Conservation (phyloP, 2,329 filamentous ascomycete genomes). For the Lomentospora prolificans region DNA sequence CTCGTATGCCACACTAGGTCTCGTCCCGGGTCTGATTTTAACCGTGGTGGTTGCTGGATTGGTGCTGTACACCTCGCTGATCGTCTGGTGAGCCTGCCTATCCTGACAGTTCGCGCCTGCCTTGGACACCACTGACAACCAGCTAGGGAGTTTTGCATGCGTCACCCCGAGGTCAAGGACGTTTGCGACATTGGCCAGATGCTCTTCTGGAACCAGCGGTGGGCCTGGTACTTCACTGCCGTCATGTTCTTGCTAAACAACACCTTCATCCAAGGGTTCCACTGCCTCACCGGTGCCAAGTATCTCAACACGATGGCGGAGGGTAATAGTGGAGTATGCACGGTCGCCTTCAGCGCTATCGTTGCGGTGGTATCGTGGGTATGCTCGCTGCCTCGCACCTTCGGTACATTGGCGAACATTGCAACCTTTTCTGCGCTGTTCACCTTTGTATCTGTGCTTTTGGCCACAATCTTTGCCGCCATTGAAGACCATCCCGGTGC, state of each 20-base stretch:
- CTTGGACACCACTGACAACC: conserved; percentile 11
- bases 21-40: conserved; percentile 75
- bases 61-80: conserved; percentile 65
- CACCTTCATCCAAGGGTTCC: conserved; percentile 76
- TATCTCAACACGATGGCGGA: conserved; percentile 84
- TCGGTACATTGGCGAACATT: conserved; percentile 67
- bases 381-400: conserved; percentile 77
- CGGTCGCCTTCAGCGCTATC: conserved; percentile 68
- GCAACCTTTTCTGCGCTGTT: conserved; percentile 74
- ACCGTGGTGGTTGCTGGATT: conserved; percentile 67
- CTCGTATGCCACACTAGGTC: conserved; percentile 78
- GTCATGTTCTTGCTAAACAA: conserved; percentile 93
- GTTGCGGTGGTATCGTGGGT: conserved; percentile 66
- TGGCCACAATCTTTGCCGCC: conserved; percentile 74
- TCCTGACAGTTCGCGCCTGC: background rate
- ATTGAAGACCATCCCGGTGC: conserved; percentile 57
- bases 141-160: conserved; percentile 76
- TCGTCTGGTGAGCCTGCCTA: background rate
- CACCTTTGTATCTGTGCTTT: conserved; percentile 79
- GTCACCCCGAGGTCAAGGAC: conserved; percentile 84
- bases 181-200: conserved; percentile 94
- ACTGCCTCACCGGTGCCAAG: conserved; percentile 75
- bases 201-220: conserved; percentile 77
- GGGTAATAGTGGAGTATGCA: conserved; percentile 51
- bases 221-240: conserved; percentile 60